Base-by-base conservation (phyloP, 1,284 basidiomycete genomes). In the Leucoagaricus sp. region DNA sequence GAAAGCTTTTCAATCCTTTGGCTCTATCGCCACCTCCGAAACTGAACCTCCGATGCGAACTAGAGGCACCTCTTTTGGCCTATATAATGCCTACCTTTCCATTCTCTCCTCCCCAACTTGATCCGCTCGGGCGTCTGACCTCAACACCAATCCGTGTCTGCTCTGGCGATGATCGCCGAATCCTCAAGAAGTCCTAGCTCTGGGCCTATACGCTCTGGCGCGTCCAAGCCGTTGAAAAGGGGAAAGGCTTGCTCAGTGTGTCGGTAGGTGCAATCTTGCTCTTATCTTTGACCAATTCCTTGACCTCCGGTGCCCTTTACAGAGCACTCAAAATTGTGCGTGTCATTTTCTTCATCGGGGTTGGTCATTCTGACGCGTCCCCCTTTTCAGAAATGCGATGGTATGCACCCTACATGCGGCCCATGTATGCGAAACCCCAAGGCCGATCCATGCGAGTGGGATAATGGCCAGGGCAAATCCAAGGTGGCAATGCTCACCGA, bases 251-350 rank as follows among this genome's bases (percentile, higher is more conserved):
- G 77, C 55, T 73, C 77, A 72, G 77, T 73, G 55, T 78, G 77
- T 71, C 71, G 76, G 75, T 75, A 59, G 55, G 72, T 64, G 25
- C 51, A 49, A 25, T 47, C 26, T 25, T 33, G 33, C 17, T 9
- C 57, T 28, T 12, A 46, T 31, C 49, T 9, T 57, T 48, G 36
- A 10, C 41, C 31, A 23, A 2, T 34, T 23, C 33, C 29, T 31
- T 50, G 15, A 40, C 21, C 51, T 28, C 33, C 51, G 52, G 36
- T 29, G n/a, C 28, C 31, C 36, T 45, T 63, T 26, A 5, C 31
- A 81, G 83, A 63, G 81, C 82, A 68, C 72, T 84, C 49, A 85
- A 85, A 68, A 84, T 86, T 71, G 83, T 85, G 61, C 53, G 72
- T 73, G 48, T 10, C 51, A 56, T 45, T 45, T 34, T 42, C 25